Conservation (phyloP, 2,329 filamentous ascomycete genomes). For the Cucurbitaria berberidis region DNA sequence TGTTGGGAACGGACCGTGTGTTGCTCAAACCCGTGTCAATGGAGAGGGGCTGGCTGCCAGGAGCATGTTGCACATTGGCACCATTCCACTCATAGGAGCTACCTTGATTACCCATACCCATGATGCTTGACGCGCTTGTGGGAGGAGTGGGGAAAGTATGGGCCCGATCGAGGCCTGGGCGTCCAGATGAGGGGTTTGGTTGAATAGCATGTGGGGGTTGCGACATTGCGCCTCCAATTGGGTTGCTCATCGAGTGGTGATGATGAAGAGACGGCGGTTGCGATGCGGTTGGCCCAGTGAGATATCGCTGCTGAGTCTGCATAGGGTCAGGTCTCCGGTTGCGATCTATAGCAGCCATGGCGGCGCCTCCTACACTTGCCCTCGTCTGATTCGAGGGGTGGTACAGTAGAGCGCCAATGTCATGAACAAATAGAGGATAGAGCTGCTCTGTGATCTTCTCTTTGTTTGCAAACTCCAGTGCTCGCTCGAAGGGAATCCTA, state of each 20-base stretch:
- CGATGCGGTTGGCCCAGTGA: conserved; percentile 65
- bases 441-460: conserved; percentile 97
- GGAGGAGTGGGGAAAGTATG: conserved; percentile 95
- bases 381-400: conserved; percentile 87
- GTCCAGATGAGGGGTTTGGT: conserved; percentile 61
- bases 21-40: conserved; percentile 82
- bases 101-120: conserved; percentile 75
- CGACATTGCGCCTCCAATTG: conserved; percentile 65
- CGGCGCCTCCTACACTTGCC: conserved; percentile 72
- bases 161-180: conserved; percentile 76
- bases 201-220: conserved; percentile 72
- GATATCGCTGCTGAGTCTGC: conserved; percentile 55
- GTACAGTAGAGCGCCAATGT: conserved; percentile 91
- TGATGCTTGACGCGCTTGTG: conserved; percentile 88
- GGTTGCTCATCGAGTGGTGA: conserved; percentile 70
- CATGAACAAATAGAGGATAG: conserved; percentile 96
- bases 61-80: conserved; percentile 50
- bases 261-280: conserved; percentile 74
- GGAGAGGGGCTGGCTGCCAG: conserved; percentile 74
- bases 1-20: conserved; percentile 84
- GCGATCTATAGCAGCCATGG: conserved; percentile 76
- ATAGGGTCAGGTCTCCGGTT: conserved; percentile 54
- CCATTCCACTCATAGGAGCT: conserved; percentile 79
- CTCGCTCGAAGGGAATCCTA: conserved; percentile 97
- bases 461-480: conserved; percentile 98